phyloP scores from a whole-genome alignment of 257 asterid genomes.

The Catharanthus roseus region DNA sequence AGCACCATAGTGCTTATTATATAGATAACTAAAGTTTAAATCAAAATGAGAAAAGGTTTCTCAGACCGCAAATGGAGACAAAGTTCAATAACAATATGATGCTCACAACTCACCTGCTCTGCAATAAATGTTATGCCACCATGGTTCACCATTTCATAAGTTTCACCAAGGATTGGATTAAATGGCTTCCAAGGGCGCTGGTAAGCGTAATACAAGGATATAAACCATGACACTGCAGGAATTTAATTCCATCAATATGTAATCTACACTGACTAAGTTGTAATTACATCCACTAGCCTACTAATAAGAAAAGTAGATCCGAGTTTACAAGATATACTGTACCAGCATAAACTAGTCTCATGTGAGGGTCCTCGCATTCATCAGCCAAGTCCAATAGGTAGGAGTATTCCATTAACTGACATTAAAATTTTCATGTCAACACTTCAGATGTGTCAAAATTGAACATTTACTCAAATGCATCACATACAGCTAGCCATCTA shows the following conservation, averaged over 20 bases:
- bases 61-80: not conserved
- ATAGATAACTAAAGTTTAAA: not conserved
- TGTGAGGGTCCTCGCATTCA: constrained; percentile 79
- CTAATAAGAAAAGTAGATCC: not conserved
- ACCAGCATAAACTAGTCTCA: constrained; percentile 71
- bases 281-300: not conserved
- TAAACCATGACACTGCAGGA: constrained; percentile 79
- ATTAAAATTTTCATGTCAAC: constrained; percentile 8
- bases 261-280: not conserved
- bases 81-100: not conserved
- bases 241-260: not conserved
- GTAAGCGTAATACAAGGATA: constrained; percentile 71
- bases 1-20: not conserved
- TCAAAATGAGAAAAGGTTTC: not conserved
- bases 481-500: constrained; percentile 11
- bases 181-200: constrained; percentile 98
- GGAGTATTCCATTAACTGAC: constrained; percentile 83
- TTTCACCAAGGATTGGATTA: constrained; percentile 92
- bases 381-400: constrained; percentile 78
- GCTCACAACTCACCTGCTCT: constrained; percentile 55
- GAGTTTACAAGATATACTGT: constrained; percentile 3
- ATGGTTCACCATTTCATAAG: constrained; percentile 82
- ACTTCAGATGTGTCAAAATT: not conserved
- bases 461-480: constrained; percentile 13
- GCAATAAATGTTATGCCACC: constrained; percentile 69